These are phyloP conservation scores for Suillus weaverae DNA, from an alignment of 768 basidiomycete genomes.

Conservation along the genomic window DNA sequence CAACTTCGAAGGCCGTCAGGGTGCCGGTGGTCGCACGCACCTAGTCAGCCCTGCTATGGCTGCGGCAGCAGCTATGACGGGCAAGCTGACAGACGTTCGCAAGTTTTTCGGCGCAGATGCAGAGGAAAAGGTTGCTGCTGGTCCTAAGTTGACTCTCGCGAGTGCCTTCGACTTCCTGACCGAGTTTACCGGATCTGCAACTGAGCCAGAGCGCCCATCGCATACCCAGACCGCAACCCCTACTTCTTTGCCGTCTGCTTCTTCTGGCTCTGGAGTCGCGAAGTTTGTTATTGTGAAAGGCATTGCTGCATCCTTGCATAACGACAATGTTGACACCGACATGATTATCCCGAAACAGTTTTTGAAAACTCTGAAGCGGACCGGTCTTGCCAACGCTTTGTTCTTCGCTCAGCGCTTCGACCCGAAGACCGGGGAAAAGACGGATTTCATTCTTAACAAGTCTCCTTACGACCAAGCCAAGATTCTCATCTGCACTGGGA, in stretches of 20 bases:
- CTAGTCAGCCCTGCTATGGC: slow-evolving; percentile 92
- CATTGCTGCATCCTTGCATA: slow-evolving; percentile 76
- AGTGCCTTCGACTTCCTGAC: slow-evolving; percentile 78
- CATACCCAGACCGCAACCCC: slow-evolving; percentile 34
- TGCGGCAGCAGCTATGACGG: slow-evolving; percentile 85
- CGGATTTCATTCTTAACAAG: slow-evolving; percentile 84
- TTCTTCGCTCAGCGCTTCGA: slow-evolving; percentile 83
- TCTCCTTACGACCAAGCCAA: slow-evolving; percentile 72
- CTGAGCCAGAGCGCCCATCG: slow-evolving; percentile 42
- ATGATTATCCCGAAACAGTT: slow-evolving; percentile 96
- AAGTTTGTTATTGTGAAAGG: slow-evolving; percentile 75
- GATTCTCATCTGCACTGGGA: slow-evolving; percentile 81
- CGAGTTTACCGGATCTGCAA: slow-evolving; percentile 59
- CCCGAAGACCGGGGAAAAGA: slow-evolving; percentile 73
- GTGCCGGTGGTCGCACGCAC: slow-evolving; percentile 87
- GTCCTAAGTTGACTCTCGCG: slow-evolving; percentile 64
- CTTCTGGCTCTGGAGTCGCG: slow-evolving; percentile 48
- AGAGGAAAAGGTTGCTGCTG: slow-evolving; percentile 44
- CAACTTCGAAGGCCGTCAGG: slow-evolving; percentile 90
- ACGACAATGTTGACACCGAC: slow-evolving; percentile 88
- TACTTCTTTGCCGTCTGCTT: slow-evolving; percentile 35
- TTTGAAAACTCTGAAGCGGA: slow-evolving; percentile 88
- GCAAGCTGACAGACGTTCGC: slow-evolving; percentile 82
- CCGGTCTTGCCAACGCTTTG: slow-evolving; percentile 79
- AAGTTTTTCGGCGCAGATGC: slow-evolving; percentile 58